Percentiles rank a stretch among this genome's conserved stretches.
Conservation (phyloP, 495 filamentous ascomycete genomes). For the Cryomyces antarcticus region DNA sequence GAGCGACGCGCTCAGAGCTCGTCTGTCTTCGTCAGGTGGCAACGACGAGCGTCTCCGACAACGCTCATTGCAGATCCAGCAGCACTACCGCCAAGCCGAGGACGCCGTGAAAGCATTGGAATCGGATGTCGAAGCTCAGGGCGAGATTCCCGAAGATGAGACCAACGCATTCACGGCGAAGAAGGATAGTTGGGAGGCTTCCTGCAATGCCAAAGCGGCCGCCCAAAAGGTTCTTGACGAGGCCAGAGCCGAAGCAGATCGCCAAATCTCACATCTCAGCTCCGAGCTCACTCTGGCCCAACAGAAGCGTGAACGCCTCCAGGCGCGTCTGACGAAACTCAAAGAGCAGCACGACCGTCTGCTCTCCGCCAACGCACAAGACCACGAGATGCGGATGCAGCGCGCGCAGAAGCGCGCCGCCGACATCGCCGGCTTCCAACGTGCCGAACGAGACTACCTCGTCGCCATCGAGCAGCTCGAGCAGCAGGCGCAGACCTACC, state of each 20-base stretch:
- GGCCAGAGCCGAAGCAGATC: slow-evolving; percentile 29
- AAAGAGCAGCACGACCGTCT: slow-evolving; percentile 55
- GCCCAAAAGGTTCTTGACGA: slow-evolving; percentile 37
- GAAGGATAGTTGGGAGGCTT: slow-evolving; percentile 39
- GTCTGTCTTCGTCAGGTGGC: slow-evolving; percentile 49
- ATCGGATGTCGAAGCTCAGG: slow-evolving; percentile 43
- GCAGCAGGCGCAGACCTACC: slow-evolving; percentile 6
- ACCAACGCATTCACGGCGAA: slow-evolving; percentile 35
- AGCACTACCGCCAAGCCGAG: slow-evolving; percentile 66
- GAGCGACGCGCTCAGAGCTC: slow-evolving; percentile 48
- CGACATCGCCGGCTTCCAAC: slow-evolving; percentile 41
- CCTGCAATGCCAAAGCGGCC: slow-evolving; percentile 40
- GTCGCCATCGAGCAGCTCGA: slow-evolving; percentile 16
- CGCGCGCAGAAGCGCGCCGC: slow-evolving; percentile 46
- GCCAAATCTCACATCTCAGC: slow-evolving; percentile 2
- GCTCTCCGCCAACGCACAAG: slow-evolving; percentile 51
- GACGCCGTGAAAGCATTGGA: slow-evolving; percentile 44
- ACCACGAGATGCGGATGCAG: slow-evolving; percentile 52
- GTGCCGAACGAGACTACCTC: slow-evolving; percentile 28
- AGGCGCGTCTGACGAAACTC: slow-evolving; percentile 46
- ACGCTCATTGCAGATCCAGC: slow-evolving; percentile 54
- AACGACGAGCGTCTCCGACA: slow-evolving; percentile 69
- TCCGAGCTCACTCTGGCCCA: slow-evolving; percentile 34
- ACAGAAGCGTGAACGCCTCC: slow-evolving; percentile 54
- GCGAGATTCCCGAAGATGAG: slow-evolving; percentile 47